A percentile compares a stretch with the other conserved stretches of the same genome.
Evolutionary conservation across 2,329 filamentous ascomycete genomes (phyloP).

Genomic region (Cladosporium sp.): DNA sequence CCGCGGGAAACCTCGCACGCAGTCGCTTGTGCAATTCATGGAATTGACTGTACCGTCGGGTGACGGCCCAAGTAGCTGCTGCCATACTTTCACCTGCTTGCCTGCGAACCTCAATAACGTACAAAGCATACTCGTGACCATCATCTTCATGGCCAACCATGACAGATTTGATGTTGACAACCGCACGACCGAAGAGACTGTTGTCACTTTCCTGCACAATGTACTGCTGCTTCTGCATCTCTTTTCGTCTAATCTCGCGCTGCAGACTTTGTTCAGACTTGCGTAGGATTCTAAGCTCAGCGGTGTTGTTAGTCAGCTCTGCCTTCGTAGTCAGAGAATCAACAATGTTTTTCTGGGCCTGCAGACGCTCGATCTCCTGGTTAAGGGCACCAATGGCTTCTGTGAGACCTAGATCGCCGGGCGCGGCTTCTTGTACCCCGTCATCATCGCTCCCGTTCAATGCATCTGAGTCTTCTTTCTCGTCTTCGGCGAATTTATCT

Average conservation of each 20-base stretch:
- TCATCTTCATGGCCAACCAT: constrained; percentile 90
- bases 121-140: constrained; percentile 88
- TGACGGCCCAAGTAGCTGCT: constrained; percentile 88
- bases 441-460: constrained; percentile 64
- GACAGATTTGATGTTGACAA: constrained; percentile 83
- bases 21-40: constrained; percentile 90
- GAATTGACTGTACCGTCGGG: constrained; percentile 94
- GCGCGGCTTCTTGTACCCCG: constrained; percentile 87
- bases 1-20: constrained; percentile 77
- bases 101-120: constrained; percentile 85
- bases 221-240: constrained; percentile 94
- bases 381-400: constrained; percentile 89
- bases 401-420: constrained; percentile 85
- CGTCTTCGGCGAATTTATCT: constrained; percentile 78
- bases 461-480: constrained; percentile 67
- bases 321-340: constrained; percentile 90
- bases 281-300: constrained; percentile 82
- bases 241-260: constrained; percentile 86
- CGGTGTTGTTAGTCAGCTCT: constrained; percentile 93
- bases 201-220: constrained; percentile 97
- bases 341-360: constrained; percentile 82
- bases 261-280: constrained; percentile 94
- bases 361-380: constrained; percentile 82
- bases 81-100: constrained; percentile 94
- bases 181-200: constrained; percentile 87